phyloP scores from a whole-genome alignment of 2,329 filamentous ascomycete genomes.

The Endoconidiophora polonica region DNA sequence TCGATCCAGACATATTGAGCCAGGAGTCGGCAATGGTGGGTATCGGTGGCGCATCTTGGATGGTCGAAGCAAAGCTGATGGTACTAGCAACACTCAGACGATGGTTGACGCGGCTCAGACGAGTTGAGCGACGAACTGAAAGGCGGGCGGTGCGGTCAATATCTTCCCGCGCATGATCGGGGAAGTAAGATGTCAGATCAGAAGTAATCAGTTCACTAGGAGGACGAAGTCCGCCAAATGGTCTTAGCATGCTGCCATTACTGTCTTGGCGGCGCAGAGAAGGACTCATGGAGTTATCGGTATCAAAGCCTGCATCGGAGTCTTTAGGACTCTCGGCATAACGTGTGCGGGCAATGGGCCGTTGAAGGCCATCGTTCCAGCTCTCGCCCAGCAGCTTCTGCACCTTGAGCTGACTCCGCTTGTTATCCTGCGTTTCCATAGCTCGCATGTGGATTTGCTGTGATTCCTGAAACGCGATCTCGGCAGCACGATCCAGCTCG shows the following conservation, averaged over 20 bases:
- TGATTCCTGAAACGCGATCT: conserved; percentile 76
- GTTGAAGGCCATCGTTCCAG: conserved; percentile 69
- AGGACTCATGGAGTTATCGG: conserved; percentile 32
- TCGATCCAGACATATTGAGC: conserved; percentile 35
- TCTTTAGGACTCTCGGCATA: conserved; percentile 43
- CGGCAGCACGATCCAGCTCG: conserved; percentile 73
- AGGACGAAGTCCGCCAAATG: conserved; percentile 81
- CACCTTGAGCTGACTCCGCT: conserved; percentile 71
- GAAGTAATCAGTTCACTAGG: conserved; percentile 96
- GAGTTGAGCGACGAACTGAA: conserved; percentile 77
- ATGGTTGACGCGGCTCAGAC: conserved; percentile 82
- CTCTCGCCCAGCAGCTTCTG: conserved; percentile 79
- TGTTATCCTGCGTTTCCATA: conserved; percentile 43
- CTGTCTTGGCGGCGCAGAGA: conserved; percentile 29
- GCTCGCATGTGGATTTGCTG: conserved; percentile 53
- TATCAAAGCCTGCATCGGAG: conserved; percentile 14
- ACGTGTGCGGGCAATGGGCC: conserved; percentile 53
- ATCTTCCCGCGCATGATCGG: conserved; percentile 80
- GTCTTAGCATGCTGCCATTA: conserved; percentile 36
- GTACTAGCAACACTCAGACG: conserved; percentile 89
- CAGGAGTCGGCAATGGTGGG: conserved; percentile 91
- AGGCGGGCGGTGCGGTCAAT: conserved; percentile 91
- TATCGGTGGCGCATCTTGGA: conserved; percentile 85
- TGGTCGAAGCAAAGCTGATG: conserved; percentile 77
- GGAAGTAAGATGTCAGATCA: conserved; percentile 92